These are phyloP conservation scores for Isoetes engelmannii DNA, from an alignment of 83 land plant genomes.

Conservation along the genomic window DNA sequence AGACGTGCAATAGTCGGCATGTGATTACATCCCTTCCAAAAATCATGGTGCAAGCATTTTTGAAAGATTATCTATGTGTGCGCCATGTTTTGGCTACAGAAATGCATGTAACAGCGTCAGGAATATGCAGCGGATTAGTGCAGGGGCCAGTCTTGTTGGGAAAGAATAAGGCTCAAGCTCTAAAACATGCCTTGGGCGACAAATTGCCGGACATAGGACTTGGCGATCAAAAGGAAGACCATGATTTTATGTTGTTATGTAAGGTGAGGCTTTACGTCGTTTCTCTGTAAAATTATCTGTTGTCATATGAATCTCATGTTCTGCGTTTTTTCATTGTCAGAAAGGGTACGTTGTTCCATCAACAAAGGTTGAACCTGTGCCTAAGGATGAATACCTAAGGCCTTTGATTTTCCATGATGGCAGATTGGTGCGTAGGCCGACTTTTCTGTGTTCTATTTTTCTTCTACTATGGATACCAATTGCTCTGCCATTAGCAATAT, in stretches of 20 bases:
- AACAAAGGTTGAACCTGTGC: conserved; percentile 18
- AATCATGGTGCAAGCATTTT: conserved; percentile 61
- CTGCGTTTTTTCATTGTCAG: conserved; percentile 3
- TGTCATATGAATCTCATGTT: conserved; percentile 11
- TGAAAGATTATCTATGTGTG: conserved; percentile 49
- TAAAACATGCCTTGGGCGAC: conserved; percentile 17
- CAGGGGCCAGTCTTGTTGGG: conserved; percentile 9
- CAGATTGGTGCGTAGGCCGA: conserved; percentile 49
- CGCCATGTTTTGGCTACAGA: conserved; percentile 53
- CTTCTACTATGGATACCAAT: conserved; percentile 59
- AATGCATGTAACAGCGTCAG: conserved; percentile 30
- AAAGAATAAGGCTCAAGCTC: conserved; percentile 11
- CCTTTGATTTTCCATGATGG: conserved; percentile 78
- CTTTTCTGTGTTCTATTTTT: conserved; percentile 35
- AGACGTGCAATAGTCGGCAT: conserved; percentile 29
- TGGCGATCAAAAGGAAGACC: conserved; percentile 34
- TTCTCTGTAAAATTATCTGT: background rate
- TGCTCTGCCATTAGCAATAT: conserved; percentile 34
- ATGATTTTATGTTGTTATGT: conserved; percentile 47
- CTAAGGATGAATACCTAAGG: conserved; percentile 49
- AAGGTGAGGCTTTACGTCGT: conserved; percentile 35
- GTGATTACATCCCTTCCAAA: conserved; percentile 56
- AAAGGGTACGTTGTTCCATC: conserved; percentile 18
- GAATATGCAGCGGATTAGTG: conserved; percentile 19
- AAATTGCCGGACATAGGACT: conserved; percentile 54